A percentile compares a stretch with the other conserved stretches of the same genome.
Conservation (phyloP, 2,329 filamentous ascomycete genomes). For the Colletotrichum acutatum region DNA sequence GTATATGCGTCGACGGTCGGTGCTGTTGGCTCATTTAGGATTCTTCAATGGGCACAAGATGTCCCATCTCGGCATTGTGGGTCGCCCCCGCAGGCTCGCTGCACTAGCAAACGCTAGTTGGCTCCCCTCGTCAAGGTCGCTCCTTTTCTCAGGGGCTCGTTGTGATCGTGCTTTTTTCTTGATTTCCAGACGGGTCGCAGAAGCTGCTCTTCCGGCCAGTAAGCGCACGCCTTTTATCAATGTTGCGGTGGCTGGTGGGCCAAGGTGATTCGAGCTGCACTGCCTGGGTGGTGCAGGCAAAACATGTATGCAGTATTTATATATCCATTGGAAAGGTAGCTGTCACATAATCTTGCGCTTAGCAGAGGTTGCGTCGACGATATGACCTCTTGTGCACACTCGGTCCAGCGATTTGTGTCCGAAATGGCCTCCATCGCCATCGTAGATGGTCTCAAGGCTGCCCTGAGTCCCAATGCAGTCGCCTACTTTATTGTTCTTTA, state of each 20-base stretch:
- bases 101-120: not conserved
- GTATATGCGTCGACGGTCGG: not conserved
- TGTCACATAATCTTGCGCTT: slow-evolving; percentile 10
- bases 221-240: slow-evolving; percentile 12
- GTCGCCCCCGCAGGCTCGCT: not conserved
- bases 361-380: not conserved
- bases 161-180: not conserved
- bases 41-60: slow-evolving; percentile 3
- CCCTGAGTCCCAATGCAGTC: slow-evolving; percentile 8
- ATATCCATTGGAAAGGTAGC: not conserved
- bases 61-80: slow-evolving; percentile 8
- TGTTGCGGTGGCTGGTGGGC: slow-evolving; percentile 18
- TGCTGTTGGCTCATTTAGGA: not conserved
- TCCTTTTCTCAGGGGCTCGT: slow-evolving; percentile 8
- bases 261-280: not conserved
- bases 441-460: slow-evolving; percentile 13
- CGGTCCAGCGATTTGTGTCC: not conserved
- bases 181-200: not conserved
- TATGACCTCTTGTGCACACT: not conserved
- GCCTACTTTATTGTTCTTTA: slow-evolving; percentile 23
- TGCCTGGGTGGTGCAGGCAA: not conserved
- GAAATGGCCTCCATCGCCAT: slow-evolving; percentile 21
- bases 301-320: slow-evolving; percentile 10
- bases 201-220: not conserved
- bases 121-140: not conserved